phyloP scores from a whole-genome alignment of 225 moss, liverwort and hornwort species.

The Neckera pumila region DNA sequence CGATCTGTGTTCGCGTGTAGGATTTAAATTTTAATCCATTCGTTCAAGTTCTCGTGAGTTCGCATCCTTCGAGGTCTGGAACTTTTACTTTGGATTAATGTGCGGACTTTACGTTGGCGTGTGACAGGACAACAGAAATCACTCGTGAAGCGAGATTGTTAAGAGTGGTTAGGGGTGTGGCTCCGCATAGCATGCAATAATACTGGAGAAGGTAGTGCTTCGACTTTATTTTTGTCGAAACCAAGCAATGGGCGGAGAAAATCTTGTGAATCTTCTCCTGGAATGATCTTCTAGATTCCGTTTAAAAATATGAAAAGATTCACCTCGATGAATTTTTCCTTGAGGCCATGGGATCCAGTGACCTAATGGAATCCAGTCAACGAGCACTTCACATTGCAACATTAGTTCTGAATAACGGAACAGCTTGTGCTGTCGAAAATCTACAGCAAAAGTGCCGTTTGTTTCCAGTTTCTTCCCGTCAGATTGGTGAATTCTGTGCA shows the following conservation, averaged over 20 bases:
- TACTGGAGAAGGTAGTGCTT: neutral
- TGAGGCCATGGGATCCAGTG: conserved; percentile 1
- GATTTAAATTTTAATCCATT: neutral
- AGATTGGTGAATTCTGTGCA: conserved; percentile 20
- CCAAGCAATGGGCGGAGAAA: neutral
- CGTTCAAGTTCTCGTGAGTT: neutral
- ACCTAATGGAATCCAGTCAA: conserved; percentile 25
- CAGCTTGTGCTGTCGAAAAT: conserved; percentile 21
- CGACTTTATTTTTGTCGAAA: neutral
- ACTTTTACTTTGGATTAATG: neutral
- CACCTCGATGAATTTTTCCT: neutral
- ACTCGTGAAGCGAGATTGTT: neutral
- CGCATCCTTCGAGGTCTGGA: neutral
- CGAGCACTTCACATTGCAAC: conserved; percentile 25
- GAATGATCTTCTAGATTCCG: neutral
- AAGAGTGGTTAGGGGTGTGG: neutral
- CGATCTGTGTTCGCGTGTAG: neutral
- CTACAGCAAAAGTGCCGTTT: conserved; percentile 19
- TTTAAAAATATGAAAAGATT: neutral
- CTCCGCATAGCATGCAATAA: neutral
- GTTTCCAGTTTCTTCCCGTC: conserved; percentile 15
- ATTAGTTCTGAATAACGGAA: conserved; percentile 13
- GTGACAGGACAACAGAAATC: neutral
- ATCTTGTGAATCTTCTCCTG: neutral
- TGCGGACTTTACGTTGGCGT: neutral